Percentiles rank a stretch among this genome's conserved stretches.
These are phyloP conservation scores for Euphorbia peplus DNA, from an alignment of 345 rosid genomes.

Conservation along the genomic window DNA sequence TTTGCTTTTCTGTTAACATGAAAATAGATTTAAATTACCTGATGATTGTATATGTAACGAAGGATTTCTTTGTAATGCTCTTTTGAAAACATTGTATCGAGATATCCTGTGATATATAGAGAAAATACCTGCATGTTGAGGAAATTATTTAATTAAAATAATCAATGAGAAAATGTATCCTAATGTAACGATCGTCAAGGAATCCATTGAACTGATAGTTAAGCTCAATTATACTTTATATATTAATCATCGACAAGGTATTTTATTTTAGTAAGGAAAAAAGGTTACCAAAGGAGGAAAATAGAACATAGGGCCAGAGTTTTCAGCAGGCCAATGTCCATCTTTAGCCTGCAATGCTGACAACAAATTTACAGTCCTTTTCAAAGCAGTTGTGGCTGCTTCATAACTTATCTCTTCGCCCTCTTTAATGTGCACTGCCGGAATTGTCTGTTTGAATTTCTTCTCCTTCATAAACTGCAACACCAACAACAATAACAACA, in stretches of 20 bases:
- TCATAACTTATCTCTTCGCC: not conserved
- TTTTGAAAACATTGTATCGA: slow-evolving; percentile 6
- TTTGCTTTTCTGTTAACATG: too few species aligned
- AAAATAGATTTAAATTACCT: too few species aligned
- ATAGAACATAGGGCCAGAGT: slow-evolving; percentile 18
- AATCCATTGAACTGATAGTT: too few species aligned
- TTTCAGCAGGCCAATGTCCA: slow-evolving; percentile 24
- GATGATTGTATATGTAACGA: slow-evolving; percentile 23
- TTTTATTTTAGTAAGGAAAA: too few species aligned
- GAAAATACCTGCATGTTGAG: slow-evolving; percentile 8
- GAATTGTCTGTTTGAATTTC: slow-evolving; percentile 14
- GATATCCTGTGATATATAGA: slow-evolving; percentile 20
- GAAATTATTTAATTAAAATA: too few species aligned
- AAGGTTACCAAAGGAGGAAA: slow-evolving; percentile 15
- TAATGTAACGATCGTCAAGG: too few species aligned
- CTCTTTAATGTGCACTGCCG: slow-evolving; percentile 4
- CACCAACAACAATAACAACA: too few species aligned
- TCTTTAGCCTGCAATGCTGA: slow-evolving; percentile 18
- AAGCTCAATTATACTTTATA: too few species aligned
- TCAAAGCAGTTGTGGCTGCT: slow-evolving; percentile 3
- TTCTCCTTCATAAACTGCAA: slow-evolving; percentile 10
- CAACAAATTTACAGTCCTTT: not conserved
- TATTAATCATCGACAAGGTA: too few species aligned
- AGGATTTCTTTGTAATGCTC: slow-evolving; percentile 15
- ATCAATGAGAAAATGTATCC: too few species aligned